Conservation (phyloP, 1,139 yeast genomes). For the Candida dubliniensis region DNA sequence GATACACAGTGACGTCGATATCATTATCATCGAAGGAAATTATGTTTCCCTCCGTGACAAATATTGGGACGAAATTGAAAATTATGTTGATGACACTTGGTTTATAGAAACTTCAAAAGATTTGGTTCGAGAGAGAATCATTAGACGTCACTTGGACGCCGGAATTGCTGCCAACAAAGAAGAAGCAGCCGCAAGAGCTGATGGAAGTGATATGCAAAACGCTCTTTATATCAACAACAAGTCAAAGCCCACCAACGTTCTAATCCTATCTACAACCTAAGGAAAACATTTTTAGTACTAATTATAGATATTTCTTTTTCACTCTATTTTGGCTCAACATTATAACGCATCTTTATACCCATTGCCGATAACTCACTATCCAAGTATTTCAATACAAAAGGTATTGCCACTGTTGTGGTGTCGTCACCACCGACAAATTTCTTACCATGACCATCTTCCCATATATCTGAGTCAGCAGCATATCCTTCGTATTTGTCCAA, state of each 20-base stretch:
- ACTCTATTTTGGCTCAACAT: slow-evolving; percentile 59
- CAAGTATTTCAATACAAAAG: slow-evolving; percentile 91
- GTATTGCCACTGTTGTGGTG: slow-evolving; percentile 93
- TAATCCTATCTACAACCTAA: slow-evolving; percentile 14
- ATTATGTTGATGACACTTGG: slow-evolving; percentile 45
- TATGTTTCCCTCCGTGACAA: slow-evolving; percentile 53
- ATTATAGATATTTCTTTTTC: not conserved
- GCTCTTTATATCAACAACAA: slow-evolving; percentile 54
- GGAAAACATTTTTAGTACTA: not conserved
- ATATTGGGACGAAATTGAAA: slow-evolving; percentile 49
- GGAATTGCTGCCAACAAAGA: slow-evolving; percentile 61
- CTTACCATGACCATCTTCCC: slow-evolving; percentile 98
- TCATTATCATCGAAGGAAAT: slow-evolving; percentile 66
- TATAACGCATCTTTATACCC: slow-evolving; percentile 93
- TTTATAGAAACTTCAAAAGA: slow-evolving; percentile 44
- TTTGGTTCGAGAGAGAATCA: slow-evolving; percentile 57
- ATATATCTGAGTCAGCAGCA: slow-evolving; percentile 73
- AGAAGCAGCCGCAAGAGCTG: slow-evolving; percentile 64
- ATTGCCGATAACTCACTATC: slow-evolving; percentile 96
- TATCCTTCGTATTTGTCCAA: slow-evolving; percentile 48
- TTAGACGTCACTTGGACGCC: slow-evolving; percentile 66
- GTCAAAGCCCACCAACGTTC: slow-evolving; percentile 28
- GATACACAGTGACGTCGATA: slow-evolving; percentile 42
- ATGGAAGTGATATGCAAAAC: slow-evolving; percentile 67
- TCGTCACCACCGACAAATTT: slow-evolving; percentile 89